These are phyloP conservation scores for Lactifluus piperatus DNA, from an alignment of 768 basidiomycete genomes.

Conservation along the genomic window DNA sequence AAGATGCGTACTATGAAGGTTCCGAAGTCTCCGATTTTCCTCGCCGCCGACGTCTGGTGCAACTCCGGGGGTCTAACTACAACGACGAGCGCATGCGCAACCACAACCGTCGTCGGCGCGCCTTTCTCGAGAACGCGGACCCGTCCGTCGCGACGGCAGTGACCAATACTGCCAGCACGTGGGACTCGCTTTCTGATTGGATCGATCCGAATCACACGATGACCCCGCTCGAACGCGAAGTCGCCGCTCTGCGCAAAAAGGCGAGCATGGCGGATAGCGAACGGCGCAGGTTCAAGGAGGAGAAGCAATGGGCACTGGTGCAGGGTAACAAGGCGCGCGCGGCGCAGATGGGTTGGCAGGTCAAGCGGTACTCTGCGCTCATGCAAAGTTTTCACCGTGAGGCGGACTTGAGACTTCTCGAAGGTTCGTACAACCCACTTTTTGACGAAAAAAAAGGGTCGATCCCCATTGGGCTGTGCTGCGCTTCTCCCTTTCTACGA, in stretches of 20 bases:
- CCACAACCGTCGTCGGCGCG: slow-evolving; percentile 20
- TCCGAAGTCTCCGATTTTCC: slow-evolving; percentile 11
- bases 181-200: slow-evolving; percentile 61
- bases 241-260: slow-evolving; percentile 65
- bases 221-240: slow-evolving; percentile 62
- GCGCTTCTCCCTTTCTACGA: too few species aligned
- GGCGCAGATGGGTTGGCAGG: slow-evolving; percentile 75
- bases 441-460: too few species aligned
- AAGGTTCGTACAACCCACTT: slow-evolving; percentile 38
- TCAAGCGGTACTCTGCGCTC: slow-evolving; percentile 68
- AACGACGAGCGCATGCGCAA: slow-evolving; percentile 2
- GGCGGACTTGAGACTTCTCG: slow-evolving; percentile 59
- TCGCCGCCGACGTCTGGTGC: slow-evolving; percentile 20
- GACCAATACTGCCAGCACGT: slow-evolving; percentile 42
- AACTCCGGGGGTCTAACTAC: slow-evolving; percentile 7
- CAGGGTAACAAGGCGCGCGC: slow-evolving; percentile 71
- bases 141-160: slow-evolving; percentile 24
- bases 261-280: slow-evolving; percentile 80
- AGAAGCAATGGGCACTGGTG: slow-evolving; percentile 78
- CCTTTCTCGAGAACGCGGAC: slow-evolving; percentile 22
- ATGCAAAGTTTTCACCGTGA: slow-evolving; percentile 76
- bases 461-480: too few species aligned
- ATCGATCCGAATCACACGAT: slow-evolving; percentile 50
- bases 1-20: slow-evolving; percentile 24
- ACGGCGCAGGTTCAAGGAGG: slow-evolving; percentile 74